Base-by-base conservation (phyloP, 2,329 filamentous ascomycete species). In the Cryphonectria naterciae region DNA sequence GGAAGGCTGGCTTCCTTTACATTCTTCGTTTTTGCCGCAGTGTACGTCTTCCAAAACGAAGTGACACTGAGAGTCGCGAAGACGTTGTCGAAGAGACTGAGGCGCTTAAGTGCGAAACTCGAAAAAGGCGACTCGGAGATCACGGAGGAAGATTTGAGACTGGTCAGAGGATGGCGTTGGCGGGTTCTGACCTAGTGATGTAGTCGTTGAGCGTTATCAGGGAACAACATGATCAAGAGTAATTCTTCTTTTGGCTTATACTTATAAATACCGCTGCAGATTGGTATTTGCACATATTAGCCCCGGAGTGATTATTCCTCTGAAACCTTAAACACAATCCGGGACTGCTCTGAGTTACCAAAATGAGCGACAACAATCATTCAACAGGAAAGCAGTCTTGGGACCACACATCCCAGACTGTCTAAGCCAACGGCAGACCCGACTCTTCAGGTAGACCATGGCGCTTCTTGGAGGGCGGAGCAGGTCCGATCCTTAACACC, bases 31-130 rank as follows among this genome's bases (percentile, higher is more conserved):
- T 85, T 89, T 73, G 84, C 86, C 2, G 84, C 88, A 28, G 79
- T 89, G 54, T 89, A 87, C 76, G 83, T 89, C 17, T 89, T 89
- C 73, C 83, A 85, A 75, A 88, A 87, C 76, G 87, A 89, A 77
- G 87, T 89, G 28, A 82, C 85, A 67, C 76, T 89, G 63, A 83
- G 86, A 5, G 86, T 88, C 4, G 86, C 85, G 15, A 82, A 81
- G 75, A 88, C 86, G 4, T 78, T 87, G 25, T 80, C 82, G 41
- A 85, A 84, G 77, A 79, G 86, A 39, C 75, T 89, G 64, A 85
- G 83, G 79, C 81, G 81, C 63, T 81, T 89, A 10, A 78, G 80
- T 39, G 76, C 79, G 35, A 83, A 84, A 75, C 79, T 89, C 22
- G 85, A 88, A 76, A 76, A 80, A 0, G 85, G 85, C 6, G 81